Base-by-base conservation (phyloP, 768 basidiomycete species). In the Lenzites betulinus region DNA sequence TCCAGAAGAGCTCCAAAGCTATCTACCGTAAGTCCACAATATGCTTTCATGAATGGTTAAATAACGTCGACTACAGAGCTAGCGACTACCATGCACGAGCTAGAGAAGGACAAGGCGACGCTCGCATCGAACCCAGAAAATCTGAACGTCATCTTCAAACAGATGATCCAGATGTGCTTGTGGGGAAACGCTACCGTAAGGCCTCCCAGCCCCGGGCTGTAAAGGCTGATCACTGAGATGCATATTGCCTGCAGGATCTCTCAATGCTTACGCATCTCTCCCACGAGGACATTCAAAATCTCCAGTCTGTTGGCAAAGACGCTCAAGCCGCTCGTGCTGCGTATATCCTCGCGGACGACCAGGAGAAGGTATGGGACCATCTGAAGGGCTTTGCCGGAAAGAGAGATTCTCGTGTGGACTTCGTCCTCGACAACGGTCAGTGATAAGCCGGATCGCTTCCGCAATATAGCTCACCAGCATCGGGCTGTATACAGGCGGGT, bases 111-210 rank as follows among this genome's bases (percentile, higher is more conserved):
- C 62, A 82, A 81, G 54, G 75, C 73, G 12, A 71, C 69, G 1
- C 64, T 88, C 4, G 69, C 69, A 26, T 69, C 77, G 0, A 79
- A 89, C 58, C 72, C 81, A 0, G 77, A 78, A 16, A 86, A 86
- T 60, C 75, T 92, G 18, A 75, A 78, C 33, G 77, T 88, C 0
- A 70, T 94, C 15, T 93, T 93, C 73, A 82, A 80, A 55, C 89
- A 93, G 72, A 93, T 95, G 89, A 78, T 92, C 8, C 91, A 94
- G 69, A 93, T 95, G 84, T 91, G 90, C 73, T 80, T 94, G 25
- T 94, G 93, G 94, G 95, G 95, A 46, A 98, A 98, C 71, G 94
- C 95, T 15, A 97, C 95, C 25, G 92, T 92, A 66, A 63, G 78
- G 18, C 22, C 20, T 23, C 25, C 9, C 22, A 23, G 26, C 25